Percentiles rank a stretch among this genome's conserved stretches.
Evolutionary conservation across 2,329 filamentous ascomycete genomes (phyloP).

Genomic region (Exophiala mesophila): DNA sequence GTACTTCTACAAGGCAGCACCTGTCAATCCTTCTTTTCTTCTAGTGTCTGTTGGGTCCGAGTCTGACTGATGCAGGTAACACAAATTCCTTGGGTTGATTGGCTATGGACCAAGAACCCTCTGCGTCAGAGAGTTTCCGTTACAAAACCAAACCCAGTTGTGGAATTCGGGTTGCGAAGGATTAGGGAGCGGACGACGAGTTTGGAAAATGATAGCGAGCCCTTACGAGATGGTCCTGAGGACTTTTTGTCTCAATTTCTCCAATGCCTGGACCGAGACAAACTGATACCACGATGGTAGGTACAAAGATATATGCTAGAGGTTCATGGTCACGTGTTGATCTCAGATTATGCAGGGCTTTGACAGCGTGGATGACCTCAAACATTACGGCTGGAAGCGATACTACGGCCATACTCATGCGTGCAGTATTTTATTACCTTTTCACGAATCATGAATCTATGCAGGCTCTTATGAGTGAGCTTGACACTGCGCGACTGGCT

Average conservation of each 20-base stretch:
- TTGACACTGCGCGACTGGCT: conserved; percentile 13
- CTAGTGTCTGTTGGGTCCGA: no score
- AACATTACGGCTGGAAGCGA: conserved; percentile 23
- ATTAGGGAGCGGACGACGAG: no score
- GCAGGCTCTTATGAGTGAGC: conserved; percentile 12
- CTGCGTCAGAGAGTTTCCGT: no score
- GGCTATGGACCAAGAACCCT: conserved; percentile 21
- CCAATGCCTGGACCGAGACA: no score
- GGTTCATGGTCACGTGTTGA: conserved; percentile 12
- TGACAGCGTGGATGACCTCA: conserved; percentile 20
- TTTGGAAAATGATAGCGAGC: no score
- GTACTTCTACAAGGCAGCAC: no score
- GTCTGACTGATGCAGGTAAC: conserved; percentile 11
- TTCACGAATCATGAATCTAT: conserved; percentile 37
- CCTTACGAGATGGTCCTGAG: no score
- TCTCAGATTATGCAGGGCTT: conserved; percentile 12
- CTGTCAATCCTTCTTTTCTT: no score
- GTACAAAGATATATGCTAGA: conserved; percentile 1
- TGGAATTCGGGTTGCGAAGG: no score
- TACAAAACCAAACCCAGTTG: no score
- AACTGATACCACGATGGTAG: no score
- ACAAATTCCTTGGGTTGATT: conserved; percentile 23
- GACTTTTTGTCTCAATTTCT: no score
- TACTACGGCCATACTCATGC: conserved; percentile 19
- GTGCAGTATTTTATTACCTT: conserved; percentile 38